Base-by-base conservation (phyloP, 2,329 filamentous ascomycete genomes). In the Aspergillus fumigatus region DNA sequence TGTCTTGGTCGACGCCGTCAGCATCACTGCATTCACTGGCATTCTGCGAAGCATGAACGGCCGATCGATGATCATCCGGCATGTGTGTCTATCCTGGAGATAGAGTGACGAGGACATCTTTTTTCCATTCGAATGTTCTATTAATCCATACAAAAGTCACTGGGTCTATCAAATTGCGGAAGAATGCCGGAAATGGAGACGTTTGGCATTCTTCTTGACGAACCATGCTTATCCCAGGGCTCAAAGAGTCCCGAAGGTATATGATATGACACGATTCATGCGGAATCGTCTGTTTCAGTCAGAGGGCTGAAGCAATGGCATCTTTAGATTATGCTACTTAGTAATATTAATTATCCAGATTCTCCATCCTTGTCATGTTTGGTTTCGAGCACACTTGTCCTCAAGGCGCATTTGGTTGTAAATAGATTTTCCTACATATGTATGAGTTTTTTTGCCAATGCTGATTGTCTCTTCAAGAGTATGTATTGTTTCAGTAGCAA, bases 321-420 rank as follows among this genome's bases (percentile, higher is more conserved):
- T 56, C 57, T 51, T 59, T 60, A 62, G 57, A 61, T 62, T 55
- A 57, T 52, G 62, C 49, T 55, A 58, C 58, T 54, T 61, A 59
- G 51, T 65, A 65, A 64, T 65, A 63, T 45, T 65, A 65, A 65
- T 65, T 27, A 35, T 75, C 73, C 62, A 26, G 21, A 23, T 7
- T 47, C 19, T 23, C 26, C 43, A 14, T 47, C 25, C 43, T 26
- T 26, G 21, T 47, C 19, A 47, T 47, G 10, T 26, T 23, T 25
- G 43, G 19, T 47, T 47, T 26, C 11, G 43, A 47, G 23, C 10
- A 11, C 21, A 14, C 21, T 47, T 14, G 43, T 14, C 14, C 21
- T 47, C 43, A 4, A 47, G 23, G 23, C 23, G 6, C 11, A 3
- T 17, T 47, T 47, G 43, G 8, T 23, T 47, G 43, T 47, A 47